These are phyloP conservation scores for Zygosaccharomyces gambellarensis DNA, from an alignment of 805 yeast species.

Conservation along the genomic window DNA sequence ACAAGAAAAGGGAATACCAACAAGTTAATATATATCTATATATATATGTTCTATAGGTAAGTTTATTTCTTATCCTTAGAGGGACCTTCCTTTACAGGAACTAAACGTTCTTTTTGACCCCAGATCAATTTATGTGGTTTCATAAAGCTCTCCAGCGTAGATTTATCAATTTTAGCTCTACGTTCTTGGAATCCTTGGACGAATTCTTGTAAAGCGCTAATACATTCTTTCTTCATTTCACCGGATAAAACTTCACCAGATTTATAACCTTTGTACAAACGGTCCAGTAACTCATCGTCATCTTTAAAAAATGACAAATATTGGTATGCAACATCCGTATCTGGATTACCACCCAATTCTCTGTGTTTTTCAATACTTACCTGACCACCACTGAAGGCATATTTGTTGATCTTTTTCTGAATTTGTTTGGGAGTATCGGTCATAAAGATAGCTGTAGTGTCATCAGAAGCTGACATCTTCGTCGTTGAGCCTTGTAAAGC, in stretches of 20 bases:
- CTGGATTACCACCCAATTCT: constrained; percentile 86
- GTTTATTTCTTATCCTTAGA: constrained; percentile 30
- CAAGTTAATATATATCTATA: not conserved
- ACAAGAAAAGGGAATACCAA: not conserved
- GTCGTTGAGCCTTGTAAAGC: constrained; percentile 95
- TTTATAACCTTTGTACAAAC: constrained; percentile 59
- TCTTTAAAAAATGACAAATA: constrained; percentile 84
- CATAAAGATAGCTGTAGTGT: constrained; percentile 87
- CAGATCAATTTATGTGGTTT: constrained; percentile 73
- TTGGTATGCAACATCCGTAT: constrained; percentile 92
- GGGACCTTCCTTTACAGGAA: constrained; percentile 56
- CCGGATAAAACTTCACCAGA: constrained; percentile 84
- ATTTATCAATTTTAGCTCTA: constrained; percentile 62
- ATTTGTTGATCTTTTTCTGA: constrained; percentile 89
- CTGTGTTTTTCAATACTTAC: constrained; percentile 87
- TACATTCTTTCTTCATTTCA: constrained; percentile 86
- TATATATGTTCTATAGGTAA: not conserved
- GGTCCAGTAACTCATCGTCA: constrained; percentile 74
- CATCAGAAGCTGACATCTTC: constrained; percentile 94
- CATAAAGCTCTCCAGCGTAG: constrained; percentile 63
- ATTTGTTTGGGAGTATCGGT: constrained; percentile 90
- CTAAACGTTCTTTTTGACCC: constrained; percentile 70
- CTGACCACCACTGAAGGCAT: constrained; percentile 94
- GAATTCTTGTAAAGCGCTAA: constrained; percentile 70
- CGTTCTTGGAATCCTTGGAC: constrained; percentile 78